Base-by-base conservation (phyloP, 2,329 filamentous ascomycete species). In the Coleophoma crateriformis region DNA sequence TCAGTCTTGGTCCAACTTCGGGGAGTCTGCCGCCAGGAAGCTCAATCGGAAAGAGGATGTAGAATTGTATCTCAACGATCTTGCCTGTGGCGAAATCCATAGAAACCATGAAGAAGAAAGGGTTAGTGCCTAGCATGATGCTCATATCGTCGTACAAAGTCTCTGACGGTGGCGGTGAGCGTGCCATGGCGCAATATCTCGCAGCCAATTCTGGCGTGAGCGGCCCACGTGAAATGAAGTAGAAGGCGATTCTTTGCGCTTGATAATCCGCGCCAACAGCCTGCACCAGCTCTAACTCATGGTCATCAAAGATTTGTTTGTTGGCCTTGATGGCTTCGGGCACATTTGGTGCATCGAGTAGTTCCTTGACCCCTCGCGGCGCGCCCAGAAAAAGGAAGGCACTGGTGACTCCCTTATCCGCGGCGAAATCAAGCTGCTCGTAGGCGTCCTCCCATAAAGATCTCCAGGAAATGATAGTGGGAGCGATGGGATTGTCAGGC, bases 21-120 rank as follows among this genome's bases (percentile, higher is more conserved):
- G 45, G 45, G 14, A 47, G 45, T 14, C 35, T 17, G n/a, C 33
- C 45, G n/a, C 45, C 45, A 2, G 33, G 45, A 32, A 47, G 33
- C 34, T 47, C 45, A 4, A 47, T 38, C n/a, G 45, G 45, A 19
- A 47, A 47, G 19, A 47, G 33, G 17, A 47, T 47, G 37, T 47
- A 47, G 35, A 47, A 39, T 20, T 47, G 14, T 1, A 47, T 35
- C 22, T 33, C 32, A 1, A 27, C n/a, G n/a, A 47, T 33, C 10
- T 13, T 40, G 11, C 45, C 45, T 1, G 45, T 47, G 4, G 7
- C 45, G n/a, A 38, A 27, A 27, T 47, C 45, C 45, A 47, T 47
- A 7, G 15, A 11, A 3, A 40, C 45, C 20, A 19, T 19, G 20
- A 47, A 47, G 37, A 47, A 47, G 45, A 47, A 47, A 13, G 19